Evolutionary conservation across 768 basidiomycete species (phyloP).

Genomic region (Pulveroboletus sp.): DNA sequence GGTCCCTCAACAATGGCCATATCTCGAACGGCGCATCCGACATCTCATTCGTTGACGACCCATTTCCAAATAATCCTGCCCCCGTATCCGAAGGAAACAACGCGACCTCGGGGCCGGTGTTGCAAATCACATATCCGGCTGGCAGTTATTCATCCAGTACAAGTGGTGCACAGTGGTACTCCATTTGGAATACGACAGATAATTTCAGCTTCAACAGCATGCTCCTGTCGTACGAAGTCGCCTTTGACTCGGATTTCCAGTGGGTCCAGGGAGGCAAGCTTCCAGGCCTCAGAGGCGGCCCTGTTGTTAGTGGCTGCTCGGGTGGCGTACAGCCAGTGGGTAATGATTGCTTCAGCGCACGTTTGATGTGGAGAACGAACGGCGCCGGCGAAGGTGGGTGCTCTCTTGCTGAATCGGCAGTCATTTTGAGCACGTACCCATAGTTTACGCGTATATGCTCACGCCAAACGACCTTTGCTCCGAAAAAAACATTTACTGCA

Average conservation of each 20-base stretch:
- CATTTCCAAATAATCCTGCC: slow-evolving; percentile 52
- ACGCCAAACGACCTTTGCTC: slow-evolving; percentile 58
- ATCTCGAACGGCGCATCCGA: slow-evolving; percentile 58
- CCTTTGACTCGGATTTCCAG: slow-evolving; percentile 62
- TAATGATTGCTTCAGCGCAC: slow-evolving; percentile 65
- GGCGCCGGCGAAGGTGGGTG: slow-evolving; percentile 68
- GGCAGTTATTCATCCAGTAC: slow-evolving; percentile 57
- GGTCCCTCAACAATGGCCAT: slow-evolving; percentile 59
- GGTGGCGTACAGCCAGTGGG: slow-evolving; percentile 67
- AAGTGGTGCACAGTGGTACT: slow-evolving; percentile 67
- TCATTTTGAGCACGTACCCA: neutral
- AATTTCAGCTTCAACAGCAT: slow-evolving; percentile 59
- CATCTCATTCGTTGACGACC: slow-evolving; percentile 63
- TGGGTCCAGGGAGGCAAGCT: slow-evolving; percentile 79
- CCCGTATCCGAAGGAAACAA: slow-evolving; percentile 31
- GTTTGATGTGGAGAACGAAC: slow-evolving; percentile 72
- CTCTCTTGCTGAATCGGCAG: neutral
- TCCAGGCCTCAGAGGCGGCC: slow-evolving; percentile 71
- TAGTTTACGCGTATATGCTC: slow-evolving; percentile 83
- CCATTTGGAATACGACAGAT: slow-evolving; percentile 63
- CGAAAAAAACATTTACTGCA: slow-evolving; percentile 56
- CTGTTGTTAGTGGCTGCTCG: slow-evolving; percentile 60
- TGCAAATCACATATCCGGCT: slow-evolving; percentile 62
- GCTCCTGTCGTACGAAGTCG: slow-evolving; percentile 73
- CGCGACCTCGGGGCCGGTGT: slow-evolving; percentile 31